phyloP scores from a whole-genome alignment of 345 rosid species.

The Orychophragmus violaceus region DNA sequence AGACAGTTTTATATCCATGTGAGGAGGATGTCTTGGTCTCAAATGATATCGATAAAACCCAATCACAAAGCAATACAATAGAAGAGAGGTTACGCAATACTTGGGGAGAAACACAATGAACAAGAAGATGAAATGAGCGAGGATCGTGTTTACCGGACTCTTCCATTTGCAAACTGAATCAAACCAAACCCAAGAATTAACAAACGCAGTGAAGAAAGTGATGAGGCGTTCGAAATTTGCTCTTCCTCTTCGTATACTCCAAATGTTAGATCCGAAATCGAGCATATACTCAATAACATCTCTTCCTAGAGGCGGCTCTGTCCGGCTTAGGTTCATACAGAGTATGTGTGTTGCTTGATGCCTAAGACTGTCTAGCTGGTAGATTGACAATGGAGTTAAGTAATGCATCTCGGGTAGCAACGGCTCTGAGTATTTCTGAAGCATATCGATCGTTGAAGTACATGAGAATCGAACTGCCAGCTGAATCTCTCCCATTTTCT shows the following conservation, averaged over 20 bases:
- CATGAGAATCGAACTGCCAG: slow-evolving; percentile 38
- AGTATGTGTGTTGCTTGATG: slow-evolving; percentile 38
- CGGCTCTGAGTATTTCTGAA: slow-evolving; percentile 34
- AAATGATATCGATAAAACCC: slow-evolving; percentile 41
- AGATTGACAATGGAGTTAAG: slow-evolving; percentile 30
- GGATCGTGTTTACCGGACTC: slow-evolving; percentile 32
- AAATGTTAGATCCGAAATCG: slow-evolving; percentile 24
- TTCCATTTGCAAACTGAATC: slow-evolving; percentile 33
- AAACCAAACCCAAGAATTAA: slow-evolving; percentile 28
- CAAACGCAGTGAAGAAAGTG: neutral
- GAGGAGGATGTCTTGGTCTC: slow-evolving; percentile 38
- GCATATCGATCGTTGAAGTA: slow-evolving; percentile 30
- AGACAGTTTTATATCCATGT: slow-evolving; percentile 33
- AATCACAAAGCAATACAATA: slow-evolving; percentile 35
- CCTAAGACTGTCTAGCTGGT: slow-evolving; percentile 36
- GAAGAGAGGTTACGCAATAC: slow-evolving; percentile 16
- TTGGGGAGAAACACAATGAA: slow-evolving; percentile 36
- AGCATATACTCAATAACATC: slow-evolving; percentile 39
- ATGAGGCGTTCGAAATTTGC: slow-evolving; percentile 29
- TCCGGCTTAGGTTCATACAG: slow-evolving; percentile 27
- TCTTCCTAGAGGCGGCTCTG: slow-evolving; percentile 35
- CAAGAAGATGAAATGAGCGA: slow-evolving; percentile 40
- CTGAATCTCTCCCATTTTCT: slow-evolving; percentile 47
- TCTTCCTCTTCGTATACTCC: slow-evolving; percentile 35
- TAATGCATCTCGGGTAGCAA: slow-evolving; percentile 42